Conservation (phyloP, 164 flowering plant species). For the Brasenia schreberi region DNA sequence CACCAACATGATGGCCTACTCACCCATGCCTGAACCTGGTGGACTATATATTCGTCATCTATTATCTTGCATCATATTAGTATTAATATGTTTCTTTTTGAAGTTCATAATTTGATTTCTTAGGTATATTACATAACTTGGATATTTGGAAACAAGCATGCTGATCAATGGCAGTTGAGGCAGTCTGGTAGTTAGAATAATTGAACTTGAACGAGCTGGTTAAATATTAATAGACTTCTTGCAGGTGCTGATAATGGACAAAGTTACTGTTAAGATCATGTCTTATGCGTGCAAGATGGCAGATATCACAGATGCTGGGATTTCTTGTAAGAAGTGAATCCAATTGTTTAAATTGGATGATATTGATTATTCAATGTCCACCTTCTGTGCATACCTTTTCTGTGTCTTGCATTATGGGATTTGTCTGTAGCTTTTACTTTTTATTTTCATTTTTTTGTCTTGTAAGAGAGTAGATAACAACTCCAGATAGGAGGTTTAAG, state of each 20-base stretch:
- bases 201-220: neutral
- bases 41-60: too few species aligned
- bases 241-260: constrained; percentile 98
- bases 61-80: too few species aligned
- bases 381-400: neutral
- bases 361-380: neutral
- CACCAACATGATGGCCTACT: too few species aligned
- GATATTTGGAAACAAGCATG: too few species aligned
- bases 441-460: too few species aligned
- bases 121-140: too few species aligned
- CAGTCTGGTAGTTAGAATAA: neutral
- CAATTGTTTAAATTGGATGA: neutral
- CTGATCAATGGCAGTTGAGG: too few species aligned
- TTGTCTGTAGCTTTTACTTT: neutral
- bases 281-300: constrained; percentile 96
- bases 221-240: constrained; percentile 4
- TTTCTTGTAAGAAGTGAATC: constrained; percentile 64
- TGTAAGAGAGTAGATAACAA: too few species aligned
- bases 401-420: neutral
- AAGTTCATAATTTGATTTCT: too few species aligned
- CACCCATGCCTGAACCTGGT: too few species aligned
- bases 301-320: constrained; percentile 88
- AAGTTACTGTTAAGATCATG: constrained; percentile 87
- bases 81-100: too few species aligned
- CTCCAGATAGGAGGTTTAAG: too few species aligned